Conservation (phyloP, 257 asterid species). For the Coffea canephora region DNA sequence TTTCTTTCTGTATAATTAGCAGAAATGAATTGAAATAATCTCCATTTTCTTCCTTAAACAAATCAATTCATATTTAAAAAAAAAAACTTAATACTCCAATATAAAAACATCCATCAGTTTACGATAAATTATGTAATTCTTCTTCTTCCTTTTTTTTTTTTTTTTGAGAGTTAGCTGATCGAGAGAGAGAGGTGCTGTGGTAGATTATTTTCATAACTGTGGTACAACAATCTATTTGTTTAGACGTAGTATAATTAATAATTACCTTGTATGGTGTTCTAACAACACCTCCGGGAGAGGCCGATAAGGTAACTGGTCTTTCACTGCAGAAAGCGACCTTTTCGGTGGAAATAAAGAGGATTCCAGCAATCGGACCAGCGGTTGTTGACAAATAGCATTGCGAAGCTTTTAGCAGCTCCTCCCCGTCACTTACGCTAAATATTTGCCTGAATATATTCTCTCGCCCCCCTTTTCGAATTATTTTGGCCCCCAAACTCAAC, state of each 20-base stretch:
- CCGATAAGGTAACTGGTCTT: conserved; percentile 51
- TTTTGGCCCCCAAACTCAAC: conserved; percentile 67
- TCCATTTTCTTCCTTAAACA: background rate
- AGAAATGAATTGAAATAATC: background rate
- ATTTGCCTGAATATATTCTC: conserved; percentile 57
- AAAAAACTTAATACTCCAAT: too few species aligned
- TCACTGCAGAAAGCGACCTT: conserved; percentile 80
- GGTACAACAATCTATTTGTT: background rate
- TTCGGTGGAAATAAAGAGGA: conserved; percentile 60
- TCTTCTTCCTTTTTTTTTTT: too few species aligned
- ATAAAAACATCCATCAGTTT: too few species aligned
- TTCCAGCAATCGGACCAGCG: conserved; percentile 89
- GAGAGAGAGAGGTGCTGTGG: too few species aligned
- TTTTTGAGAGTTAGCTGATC: background rate
- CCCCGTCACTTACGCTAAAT: conserved; percentile 54
- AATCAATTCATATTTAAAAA: background rate
- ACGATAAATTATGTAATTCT: too few species aligned
- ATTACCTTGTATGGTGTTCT: conserved; percentile 74
- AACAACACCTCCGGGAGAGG: conserved; percentile 39
- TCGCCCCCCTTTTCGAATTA: conserved; percentile 70
- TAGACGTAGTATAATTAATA: background rate
- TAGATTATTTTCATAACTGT: background rate
- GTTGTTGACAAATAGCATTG: conserved; percentile 89
- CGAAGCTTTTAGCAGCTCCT: conserved; percentile 66
- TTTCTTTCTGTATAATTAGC: background rate